Evolutionary conservation across 768 basidiomycete species (phyloP), one percentile per base, ranked within the genome.

Genomic region (Amanita pseudoporphyria): DNA sequence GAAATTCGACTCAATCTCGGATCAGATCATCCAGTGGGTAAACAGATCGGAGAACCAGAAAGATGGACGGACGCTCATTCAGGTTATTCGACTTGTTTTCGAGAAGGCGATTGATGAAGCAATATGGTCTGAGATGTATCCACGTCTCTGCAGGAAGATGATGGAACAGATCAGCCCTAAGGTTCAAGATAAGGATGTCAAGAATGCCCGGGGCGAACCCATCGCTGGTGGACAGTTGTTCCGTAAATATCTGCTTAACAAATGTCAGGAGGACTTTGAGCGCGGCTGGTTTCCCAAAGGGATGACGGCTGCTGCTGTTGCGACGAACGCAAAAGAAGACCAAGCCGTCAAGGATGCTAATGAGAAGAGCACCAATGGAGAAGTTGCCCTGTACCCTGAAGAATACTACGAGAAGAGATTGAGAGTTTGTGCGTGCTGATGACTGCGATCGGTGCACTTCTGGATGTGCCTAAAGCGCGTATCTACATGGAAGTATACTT

Each of bases 381-480:
- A 87, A 59, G 76, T 78, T 53, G 89, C 78, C 13, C 74, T 96
- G 24, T 88, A 96, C 64, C 93, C 90, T 12, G 91, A 97, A 1
- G 95, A 97, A 67, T 97, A 97, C 70, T 94, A 95, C 59, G 95
- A 98, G 74, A 89, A n/a, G n/a, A n/a, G n/a, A n/a, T n/a, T n/a
- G n/a, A n/a, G n/a, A n/a, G n/a, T n/a, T n/a, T n/a, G n/a, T 97
- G 93, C 76, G 91, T 91, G 64, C 77, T 98, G 47, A 65, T 99
- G 46, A 77, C 84, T 16, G 97, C 95, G 5, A 89, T 97, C 46
- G 95, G 95, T 48, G 72, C 74, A 49, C 71, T 76, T n/a, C 79
- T 97, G 47, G 96, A 98, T 59, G 84, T 81, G 6, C 67, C 65
- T 22, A 92, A 90, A 71, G 84, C 89, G 26, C 79, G 77, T 41